Conservation (phyloP, 1,139 yeast genomes). For the Geotrichum histeridarum region DNA sequence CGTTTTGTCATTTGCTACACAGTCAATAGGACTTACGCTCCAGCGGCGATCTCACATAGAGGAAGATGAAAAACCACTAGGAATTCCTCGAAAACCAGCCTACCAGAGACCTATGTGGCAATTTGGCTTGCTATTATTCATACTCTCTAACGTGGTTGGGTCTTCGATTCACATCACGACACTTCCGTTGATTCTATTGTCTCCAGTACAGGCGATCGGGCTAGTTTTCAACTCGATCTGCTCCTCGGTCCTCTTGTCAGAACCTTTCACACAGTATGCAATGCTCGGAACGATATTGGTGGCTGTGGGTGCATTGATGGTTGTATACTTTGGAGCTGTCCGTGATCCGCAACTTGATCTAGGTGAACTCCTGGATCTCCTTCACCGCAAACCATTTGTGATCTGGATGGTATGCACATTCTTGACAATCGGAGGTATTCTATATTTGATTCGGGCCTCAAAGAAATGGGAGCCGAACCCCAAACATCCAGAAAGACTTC, state of each 20-base stretch:
- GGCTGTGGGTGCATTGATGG: conserved; percentile 67
- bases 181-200: conserved; percentile 69
- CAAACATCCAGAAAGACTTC: conserved; percentile 17
- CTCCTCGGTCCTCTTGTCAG: conserved; percentile 63
- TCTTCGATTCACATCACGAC: conserved; percentile 80
- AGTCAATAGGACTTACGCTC: conserved; percentile 75
- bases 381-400: conserved; percentile 42
- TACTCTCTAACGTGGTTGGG: conserved; percentile 72
- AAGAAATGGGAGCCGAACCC: conserved; percentile 15
- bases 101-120: conserved; percentile 69
- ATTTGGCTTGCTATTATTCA: conserved; percentile 65
- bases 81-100: conserved; percentile 37
- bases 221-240: conserved; percentile 79
- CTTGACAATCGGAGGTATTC: conserved; percentile 30
- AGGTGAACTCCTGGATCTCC: conserved; percentile 43
- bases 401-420: conserved; percentile 44
- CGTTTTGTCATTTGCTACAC: conserved; percentile 71
- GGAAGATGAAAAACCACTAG: conserved; percentile 31
- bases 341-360: conserved; percentile 51
- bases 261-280: conserved; percentile 56
- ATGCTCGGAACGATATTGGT: conserved; percentile 64
- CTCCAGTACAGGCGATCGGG: conserved; percentile 84
- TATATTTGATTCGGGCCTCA: conserved; percentile 26
- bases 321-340: conserved; percentile 69
- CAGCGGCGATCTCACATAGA: conserved; percentile 70